Evolutionary conservation across 2,329 filamentous ascomycete species (phyloP), one percentile per base, ranked within the genome.

Genomic region (Geosmithia flava): DNA sequence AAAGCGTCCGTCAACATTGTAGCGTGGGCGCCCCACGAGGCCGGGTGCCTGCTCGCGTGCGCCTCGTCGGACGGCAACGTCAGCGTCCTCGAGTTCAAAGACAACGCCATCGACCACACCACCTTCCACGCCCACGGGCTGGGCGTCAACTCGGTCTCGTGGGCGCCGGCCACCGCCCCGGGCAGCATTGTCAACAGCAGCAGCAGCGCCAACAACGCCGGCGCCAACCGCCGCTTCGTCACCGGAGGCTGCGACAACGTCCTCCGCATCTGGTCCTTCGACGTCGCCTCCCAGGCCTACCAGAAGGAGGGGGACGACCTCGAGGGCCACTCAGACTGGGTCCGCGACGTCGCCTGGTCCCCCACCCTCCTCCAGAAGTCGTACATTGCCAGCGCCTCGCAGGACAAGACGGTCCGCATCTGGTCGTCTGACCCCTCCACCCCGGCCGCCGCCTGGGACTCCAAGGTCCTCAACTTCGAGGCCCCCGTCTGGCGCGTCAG

Each of bases 1-100:
- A 95, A 91, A 65, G 91, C 91, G 46, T 93, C 85, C 47, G 93
- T 98, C 59, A 98, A 98, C 72, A 87, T 94, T 59, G 87, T 98
- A 46, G 83, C 90, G 33, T 98, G 93, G 93, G 86, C 90, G n/a
- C 93, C 93, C 1, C 91, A 96, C 61, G 93, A 97, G 68, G 85
- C 85, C 13, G 93, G 93, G 58, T 97, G 93, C 66, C 78, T 97
- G 47, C 83, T 98, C 48, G 93, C 93, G 48, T 95, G 89, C 66
- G 93, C 93, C 45, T 94, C 87, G 10, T 94, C 87, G 16, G 93
- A 98, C 63, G 93, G 93, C 61, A 85, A 87, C 64, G 89, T 97
- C 58, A 88, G 82, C 56, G 89, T 97, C 3, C 81, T 98, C 60
- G 93, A 96, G 66, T 97, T 98, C 75, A 90, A 91, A 67, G 91